Conservation (phyloP, 108 stramenopile species). For the Nannochloropsis gaditana region DNA sequence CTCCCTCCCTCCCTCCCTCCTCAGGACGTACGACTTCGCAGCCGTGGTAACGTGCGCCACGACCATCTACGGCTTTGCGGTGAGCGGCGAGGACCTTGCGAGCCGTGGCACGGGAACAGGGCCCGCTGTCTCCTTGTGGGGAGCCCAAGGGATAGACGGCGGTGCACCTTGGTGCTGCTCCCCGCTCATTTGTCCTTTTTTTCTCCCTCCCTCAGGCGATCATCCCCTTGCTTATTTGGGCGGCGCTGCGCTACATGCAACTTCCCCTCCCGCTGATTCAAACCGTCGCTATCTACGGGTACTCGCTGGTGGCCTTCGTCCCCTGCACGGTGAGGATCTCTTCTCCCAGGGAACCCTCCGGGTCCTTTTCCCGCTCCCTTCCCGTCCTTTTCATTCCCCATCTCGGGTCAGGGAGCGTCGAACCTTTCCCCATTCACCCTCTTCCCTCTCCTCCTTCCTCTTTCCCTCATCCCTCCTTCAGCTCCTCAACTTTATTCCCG, state of each 20-base stretch:
- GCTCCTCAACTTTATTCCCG: neutral
- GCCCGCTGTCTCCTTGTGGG: neutral
- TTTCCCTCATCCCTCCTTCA: neutral
- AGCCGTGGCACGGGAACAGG: neutral
- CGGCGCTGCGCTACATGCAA: neutral
- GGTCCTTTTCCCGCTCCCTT: neutral
- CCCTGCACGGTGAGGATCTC: neutral
- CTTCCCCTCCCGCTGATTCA: neutral
- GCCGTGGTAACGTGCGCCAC: neutral
- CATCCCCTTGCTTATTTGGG: neutral
- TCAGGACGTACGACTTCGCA: neutral
- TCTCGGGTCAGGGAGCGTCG: too few relatives aligned
- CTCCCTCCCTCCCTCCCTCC: slow-evolving; percentile 9
- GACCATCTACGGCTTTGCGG: neutral
- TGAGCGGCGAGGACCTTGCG: neutral
- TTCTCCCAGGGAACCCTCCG: neutral
- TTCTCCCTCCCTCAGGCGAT: neutral
- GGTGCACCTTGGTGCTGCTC: neutral
- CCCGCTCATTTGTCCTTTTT: neutral
- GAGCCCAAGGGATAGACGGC: neutral
- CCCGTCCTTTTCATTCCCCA: neutral
- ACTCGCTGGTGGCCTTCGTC: neutral
- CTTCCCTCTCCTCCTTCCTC: neutral
- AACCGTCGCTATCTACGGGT: neutral
- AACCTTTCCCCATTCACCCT: neutral